Base-by-base conservation (phyloP, 2,329 filamentous ascomycete species). In the Zasmidium angulare region DNA sequence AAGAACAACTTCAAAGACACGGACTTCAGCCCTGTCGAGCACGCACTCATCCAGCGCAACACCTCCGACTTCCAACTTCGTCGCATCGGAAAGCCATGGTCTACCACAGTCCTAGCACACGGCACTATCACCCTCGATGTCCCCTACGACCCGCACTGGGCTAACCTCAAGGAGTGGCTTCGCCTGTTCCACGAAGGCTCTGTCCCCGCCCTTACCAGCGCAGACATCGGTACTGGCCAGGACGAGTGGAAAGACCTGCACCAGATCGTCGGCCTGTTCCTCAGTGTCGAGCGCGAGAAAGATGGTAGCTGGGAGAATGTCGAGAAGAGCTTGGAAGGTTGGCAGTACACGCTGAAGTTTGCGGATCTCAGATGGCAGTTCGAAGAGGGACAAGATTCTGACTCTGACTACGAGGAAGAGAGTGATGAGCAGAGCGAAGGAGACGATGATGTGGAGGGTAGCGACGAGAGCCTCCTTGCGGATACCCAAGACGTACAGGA, bases 121-220 rank as follows among this genome's bases (percentile, higher is more conserved):
- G 46, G 46, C 14, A 22, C 19, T 10, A 54, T 54, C 40, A 46
- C 43, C 2, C 52, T 54, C 36, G n/a, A 46, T 17, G 50, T 51
- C 1, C 40, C 36, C 9, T 46, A 47, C 36, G 7, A 17, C 1
- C 36, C 52, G 2, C 17, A 54, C 23, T 54, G 52, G 52, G n/a
- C 1, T 20, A 54, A 48, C 43, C 52, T 54, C 10, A 46, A 47
- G 2, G 40, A 47, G 36, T 54, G 52, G 52, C 52, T 54, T 2
- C 43, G 36, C 19, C 40, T 54, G 1, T 54, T 17, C 23, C 52
- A 46, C 43, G 50, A 51, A 22, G 50, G 24, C 50, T 20, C 3
- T 3, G 19, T 51, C 24, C 50, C 50, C n/a, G 31, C 26, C 17
- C 17, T 51, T 14, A 19, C 31, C 10, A 31, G 31, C 24, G 20